phyloP scores from a whole-genome alignment of 208 protist genomes.

The Wallacemonas sp. region DNA sequence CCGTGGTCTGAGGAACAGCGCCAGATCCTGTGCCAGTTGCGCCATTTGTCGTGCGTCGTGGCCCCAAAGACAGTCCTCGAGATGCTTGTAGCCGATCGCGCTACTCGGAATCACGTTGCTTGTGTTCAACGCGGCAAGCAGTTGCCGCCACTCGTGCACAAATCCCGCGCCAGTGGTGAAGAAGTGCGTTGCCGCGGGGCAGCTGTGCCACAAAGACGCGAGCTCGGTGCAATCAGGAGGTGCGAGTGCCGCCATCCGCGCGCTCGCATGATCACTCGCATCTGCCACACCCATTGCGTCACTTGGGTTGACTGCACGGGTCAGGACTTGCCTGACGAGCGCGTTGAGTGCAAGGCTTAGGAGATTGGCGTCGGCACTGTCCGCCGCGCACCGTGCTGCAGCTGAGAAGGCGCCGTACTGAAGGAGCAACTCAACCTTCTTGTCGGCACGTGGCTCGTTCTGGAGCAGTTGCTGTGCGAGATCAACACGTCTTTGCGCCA shows the following conservation, averaged over 20 bases:
- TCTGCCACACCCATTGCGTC: too few relatives aligned
- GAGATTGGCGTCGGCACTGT: constrained; percentile 39
- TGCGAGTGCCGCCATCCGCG: too few relatives aligned
- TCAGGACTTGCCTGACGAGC: constrained; percentile 11
- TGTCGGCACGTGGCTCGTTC: constrained; percentile 33
- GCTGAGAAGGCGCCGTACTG: constrained; percentile 30
- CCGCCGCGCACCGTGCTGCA: constrained; percentile 26
- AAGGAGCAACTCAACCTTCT: constrained; percentile 34
- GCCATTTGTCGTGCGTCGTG: neutral
- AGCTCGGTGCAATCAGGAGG: constrained; percentile 17
- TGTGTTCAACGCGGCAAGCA: neutral
- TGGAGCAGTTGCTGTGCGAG: constrained; percentile 45
- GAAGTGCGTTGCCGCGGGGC: constrained; percentile 13
- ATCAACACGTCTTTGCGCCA: constrained; percentile 17
- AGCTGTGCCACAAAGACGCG: constrained; percentile 17
- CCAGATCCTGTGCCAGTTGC: neutral
- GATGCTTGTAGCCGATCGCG: neutral
- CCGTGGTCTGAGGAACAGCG: neutral
- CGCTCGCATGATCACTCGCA: too few relatives aligned
- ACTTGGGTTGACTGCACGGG: constrained; percentile 18
- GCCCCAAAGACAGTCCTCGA: constrained; percentile 1
- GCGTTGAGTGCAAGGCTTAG: constrained; percentile 35
- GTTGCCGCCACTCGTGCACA: constrained; percentile 14
- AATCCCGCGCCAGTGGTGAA: constrained; percentile 13
- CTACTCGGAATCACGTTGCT: neutral